A percentile compares a stretch with the other conserved stretches of the same genome.
Conservation (phyloP, 1,284 basidiomycete species). For the Ganoderma leucocontextum region DNA sequence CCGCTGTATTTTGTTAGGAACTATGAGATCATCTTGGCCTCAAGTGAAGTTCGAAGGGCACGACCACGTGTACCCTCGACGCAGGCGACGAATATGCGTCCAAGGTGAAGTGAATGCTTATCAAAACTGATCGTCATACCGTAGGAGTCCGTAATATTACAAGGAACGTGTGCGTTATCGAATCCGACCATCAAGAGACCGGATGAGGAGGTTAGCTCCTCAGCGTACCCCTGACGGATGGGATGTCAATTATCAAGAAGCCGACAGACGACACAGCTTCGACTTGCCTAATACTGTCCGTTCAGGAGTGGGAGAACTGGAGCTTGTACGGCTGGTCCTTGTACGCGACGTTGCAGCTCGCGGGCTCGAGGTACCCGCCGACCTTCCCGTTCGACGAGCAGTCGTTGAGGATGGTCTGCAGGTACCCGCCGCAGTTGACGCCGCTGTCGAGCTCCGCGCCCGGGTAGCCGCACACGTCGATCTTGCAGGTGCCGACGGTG, state of each 20-base stretch:
- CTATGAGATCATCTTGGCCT: background rate
- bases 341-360: constrained; percentile 11
- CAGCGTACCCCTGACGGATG: background rate
- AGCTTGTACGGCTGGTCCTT: constrained; percentile 11
- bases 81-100: background rate
- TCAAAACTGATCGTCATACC: constrained; percentile 1
- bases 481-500: constrained; percentile 17
- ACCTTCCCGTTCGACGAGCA: constrained; percentile 1
- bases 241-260: background rate
- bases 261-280: background rate
- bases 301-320: constrained; percentile 15
- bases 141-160: background rate
- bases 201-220: background rate
- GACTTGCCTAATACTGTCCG: background rate
- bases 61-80: background rate
- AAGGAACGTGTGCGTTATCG: background rate
- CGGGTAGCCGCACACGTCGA: constrained; percentile 13
- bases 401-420: constrained; percentile 14
- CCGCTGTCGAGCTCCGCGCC: constrained; percentile 10
- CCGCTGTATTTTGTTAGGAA: background rate
- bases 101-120: background rate
- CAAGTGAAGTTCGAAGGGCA: background rate
- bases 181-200: background rate
- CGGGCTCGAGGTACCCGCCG: constrained; percentile 12
- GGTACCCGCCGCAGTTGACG: constrained; percentile 12